Percentiles rank a stretch among this genome's conserved stretches.
Conservation (phyloP, 176 grass and related monocot genomes). For the Lolium perenne region DNA sequence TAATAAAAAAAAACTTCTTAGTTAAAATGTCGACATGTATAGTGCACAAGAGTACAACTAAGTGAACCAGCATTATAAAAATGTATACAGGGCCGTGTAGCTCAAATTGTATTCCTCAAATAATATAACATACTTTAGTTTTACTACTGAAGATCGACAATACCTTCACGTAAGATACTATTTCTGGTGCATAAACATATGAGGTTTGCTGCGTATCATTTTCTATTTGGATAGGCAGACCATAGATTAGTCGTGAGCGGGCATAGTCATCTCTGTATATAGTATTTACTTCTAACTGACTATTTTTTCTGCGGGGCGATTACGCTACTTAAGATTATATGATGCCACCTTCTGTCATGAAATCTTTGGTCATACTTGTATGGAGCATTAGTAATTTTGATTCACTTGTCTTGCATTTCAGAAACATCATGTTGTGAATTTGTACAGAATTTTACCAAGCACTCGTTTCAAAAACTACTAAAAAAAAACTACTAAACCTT, state of each 20-base stretch:
- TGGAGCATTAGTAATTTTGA: neutral
- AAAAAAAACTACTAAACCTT: neutral
- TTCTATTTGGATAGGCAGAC: neutral
- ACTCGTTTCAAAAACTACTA: neutral
- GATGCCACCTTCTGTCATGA: neutral
- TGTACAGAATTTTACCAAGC: neutral
- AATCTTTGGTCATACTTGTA: neutral
- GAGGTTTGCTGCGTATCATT: neutral
- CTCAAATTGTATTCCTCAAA: neutral
- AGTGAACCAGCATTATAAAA: neutral
- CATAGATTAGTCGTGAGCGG: neutral
- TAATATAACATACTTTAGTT: neutral
- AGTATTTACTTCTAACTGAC: neutral
- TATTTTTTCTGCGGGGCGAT: neutral
- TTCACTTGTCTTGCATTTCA: neutral
- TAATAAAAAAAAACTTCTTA: neutral
- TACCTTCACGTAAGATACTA: neutral
- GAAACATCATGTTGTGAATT: neutral
- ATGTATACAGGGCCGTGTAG: neutral
- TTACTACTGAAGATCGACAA: neutral
- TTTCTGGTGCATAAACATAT: neutral
- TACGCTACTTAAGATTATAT: neutral
- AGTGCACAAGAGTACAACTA: neutral
- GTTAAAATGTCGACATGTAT: neutral
- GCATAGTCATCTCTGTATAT: no score